phyloP scores from a whole-genome alignment of 495 filamentous ascomycete species.

The Penicillium canariense region DNA sequence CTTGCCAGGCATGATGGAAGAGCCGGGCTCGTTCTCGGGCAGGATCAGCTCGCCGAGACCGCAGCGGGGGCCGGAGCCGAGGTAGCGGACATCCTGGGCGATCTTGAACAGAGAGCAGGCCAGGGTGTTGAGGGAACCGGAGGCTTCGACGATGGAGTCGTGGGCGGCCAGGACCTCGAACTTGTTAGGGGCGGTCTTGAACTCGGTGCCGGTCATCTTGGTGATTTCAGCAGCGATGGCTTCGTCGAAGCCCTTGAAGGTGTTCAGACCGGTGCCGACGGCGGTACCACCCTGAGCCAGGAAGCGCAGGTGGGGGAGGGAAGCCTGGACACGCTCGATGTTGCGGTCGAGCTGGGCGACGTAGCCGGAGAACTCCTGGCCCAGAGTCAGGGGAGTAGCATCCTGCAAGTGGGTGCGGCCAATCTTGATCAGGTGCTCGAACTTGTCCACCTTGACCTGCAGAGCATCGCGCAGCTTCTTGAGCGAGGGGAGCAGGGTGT shows the following conservation, averaged over 20 bases:
- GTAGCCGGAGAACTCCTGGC: conserved; percentile 98
- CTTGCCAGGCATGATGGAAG: conserved; percentile 98
- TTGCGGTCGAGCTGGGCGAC: conserved; percentile 89
- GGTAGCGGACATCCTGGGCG: conserved; percentile 94
- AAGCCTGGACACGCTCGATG: conserved; percentile 79
- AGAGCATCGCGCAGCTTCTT: conserved; percentile 77
- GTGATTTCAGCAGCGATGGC: conserved; percentile 83
- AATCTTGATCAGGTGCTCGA: conserved; percentile 95
- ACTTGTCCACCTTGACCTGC: conserved; percentile 85
- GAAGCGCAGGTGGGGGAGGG: conserved; percentile 78
- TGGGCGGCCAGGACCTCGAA: conserved; percentile 98
- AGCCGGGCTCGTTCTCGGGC: conserved; percentile 96
- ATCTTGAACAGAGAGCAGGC: conserved; percentile 95
- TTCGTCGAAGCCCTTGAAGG: conserved; percentile 93
- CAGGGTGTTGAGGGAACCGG: conserved; percentile 89
- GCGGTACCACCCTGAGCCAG: conserved; percentile 96
- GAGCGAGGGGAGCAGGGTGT: conserved; percentile 78
- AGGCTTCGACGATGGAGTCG: conserved; percentile 92
- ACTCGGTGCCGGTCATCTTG: conserved; percentile 88
- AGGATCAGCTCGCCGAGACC: conserved; percentile 89
- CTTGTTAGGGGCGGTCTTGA: conserved; percentile 98
- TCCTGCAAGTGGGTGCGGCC: conserved; percentile 97
- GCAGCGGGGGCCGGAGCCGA: conserved; percentile 93
- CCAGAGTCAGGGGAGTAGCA: conserved; percentile 91
- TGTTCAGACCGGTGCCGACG: conserved; percentile 97